Evolutionary conservation across 768 basidiomycete genomes (phyloP).

Genomic region (Udeniomyces megalosporus): DNA sequence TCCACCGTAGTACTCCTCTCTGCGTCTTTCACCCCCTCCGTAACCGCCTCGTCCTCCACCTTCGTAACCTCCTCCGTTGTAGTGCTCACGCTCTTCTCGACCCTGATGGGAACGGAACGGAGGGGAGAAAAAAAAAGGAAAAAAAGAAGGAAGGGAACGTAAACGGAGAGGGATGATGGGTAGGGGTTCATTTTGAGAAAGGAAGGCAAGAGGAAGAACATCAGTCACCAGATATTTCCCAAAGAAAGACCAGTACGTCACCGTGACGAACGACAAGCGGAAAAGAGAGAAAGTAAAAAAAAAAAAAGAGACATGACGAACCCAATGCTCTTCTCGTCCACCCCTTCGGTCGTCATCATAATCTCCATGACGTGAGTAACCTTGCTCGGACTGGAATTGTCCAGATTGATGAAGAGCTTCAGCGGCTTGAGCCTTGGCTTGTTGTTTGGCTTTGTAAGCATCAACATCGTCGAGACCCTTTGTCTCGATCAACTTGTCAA

Average conservation of each 20-base stretch:
- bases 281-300: not conserved
- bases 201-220: no score
- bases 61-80: not conserved
- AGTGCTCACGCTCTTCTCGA: not conserved
- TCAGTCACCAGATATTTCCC: no score
- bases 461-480: conserved; percentile 28
- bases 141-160: not conserved
- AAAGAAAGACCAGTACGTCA: no score
- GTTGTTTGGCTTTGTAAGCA: conserved; percentile 19
- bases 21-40: not conserved
- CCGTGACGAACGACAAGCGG: no score
- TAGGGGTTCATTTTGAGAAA: no score
- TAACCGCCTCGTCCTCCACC: not conserved
- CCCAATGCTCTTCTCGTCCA: not conserved
- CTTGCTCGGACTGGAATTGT: not conserved
- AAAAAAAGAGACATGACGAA: not conserved
- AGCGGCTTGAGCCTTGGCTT: conserved; percentile 20
- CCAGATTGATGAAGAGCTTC: conserved; percentile 10
- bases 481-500: conserved; percentile 32
- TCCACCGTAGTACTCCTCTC: not conserved
- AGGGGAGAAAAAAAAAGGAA: not conserved
- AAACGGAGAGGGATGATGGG: not conserved
- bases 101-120: not conserved
- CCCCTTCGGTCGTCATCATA: not conserved
- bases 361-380: not conserved